These are phyloP conservation scores for Dispira parvispora DNA, from an alignment of 192 early-diverging fungal genomes.

Conservation along the genomic window DNA sequence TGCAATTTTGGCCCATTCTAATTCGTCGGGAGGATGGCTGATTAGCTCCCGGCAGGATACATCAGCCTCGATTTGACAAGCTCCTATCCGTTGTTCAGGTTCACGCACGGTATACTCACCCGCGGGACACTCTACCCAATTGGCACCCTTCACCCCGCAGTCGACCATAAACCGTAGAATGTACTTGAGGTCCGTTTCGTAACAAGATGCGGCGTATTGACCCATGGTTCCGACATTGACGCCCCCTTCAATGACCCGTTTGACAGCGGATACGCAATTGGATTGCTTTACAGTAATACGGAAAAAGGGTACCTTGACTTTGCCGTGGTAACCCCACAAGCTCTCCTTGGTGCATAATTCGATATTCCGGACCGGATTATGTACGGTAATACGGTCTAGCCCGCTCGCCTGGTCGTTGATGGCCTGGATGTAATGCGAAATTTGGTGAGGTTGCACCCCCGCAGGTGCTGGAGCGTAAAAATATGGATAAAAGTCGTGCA, in stretches of 20 bases:
- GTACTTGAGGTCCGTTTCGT: conserved; percentile 81
- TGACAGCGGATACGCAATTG: conserved; percentile 13
- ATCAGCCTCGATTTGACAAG: conserved; percentile 74
- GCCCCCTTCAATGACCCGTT: conserved; percentile 29
- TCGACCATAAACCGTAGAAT: conserved; percentile 94
- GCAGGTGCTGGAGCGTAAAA: conserved; percentile 87
- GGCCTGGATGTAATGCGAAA: conserved; percentile 24
- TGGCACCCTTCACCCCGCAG: conserved; percentile 59
- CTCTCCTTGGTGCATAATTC: conserved; percentile 61
- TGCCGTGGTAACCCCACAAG: conserved; percentile 78
- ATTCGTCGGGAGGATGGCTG: conserved; percentile 61
- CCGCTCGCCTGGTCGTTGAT: conserved; percentile 23
- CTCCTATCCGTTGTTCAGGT: not conserved
- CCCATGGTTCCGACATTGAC: conserved; percentile 39
- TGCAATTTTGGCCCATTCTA: conserved; percentile 84
- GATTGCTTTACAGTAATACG: conserved; percentile 53
- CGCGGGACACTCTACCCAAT: conserved; percentile 80
- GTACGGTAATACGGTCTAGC: conserved; percentile 15
- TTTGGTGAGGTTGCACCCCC: conserved; percentile 44
- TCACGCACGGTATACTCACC: conserved; percentile 36
- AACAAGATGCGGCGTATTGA: conserved; percentile 35
- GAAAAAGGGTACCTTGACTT: conserved; percentile 60
- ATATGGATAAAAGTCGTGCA: conserved; percentile 80
- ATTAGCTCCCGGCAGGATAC: conserved; percentile 57
- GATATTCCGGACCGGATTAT: conserved; percentile 19